Evolutionary conservation across 2,329 filamentous ascomycete genomes (phyloP).

Genomic region (Leptographium wingfieldii): DNA sequence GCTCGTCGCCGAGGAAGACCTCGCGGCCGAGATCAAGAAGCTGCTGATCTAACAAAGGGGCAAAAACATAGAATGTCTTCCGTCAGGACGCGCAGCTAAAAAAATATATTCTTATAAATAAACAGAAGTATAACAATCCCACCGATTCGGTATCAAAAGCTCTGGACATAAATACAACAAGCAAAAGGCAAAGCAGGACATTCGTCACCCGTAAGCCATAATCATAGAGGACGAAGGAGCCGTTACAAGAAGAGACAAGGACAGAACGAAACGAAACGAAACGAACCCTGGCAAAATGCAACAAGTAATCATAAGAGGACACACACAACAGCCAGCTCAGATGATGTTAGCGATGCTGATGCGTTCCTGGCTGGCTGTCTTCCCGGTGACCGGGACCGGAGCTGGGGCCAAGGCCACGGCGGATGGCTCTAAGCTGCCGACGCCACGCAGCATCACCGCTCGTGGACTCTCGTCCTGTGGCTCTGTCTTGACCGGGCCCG

Average conservation of each 20-base stretch:
- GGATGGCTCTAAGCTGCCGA: not conserved
- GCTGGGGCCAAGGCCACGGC: no score
- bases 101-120: no score
- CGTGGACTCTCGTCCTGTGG: not conserved
- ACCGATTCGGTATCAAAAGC: no score
- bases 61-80: not conserved
- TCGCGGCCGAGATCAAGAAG: constrained; percentile 50
- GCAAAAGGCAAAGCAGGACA: no score
- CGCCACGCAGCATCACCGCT: not conserved
- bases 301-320: no score
- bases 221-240: no score
- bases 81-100: not conserved
- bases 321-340: not conserved
- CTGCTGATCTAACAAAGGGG: constrained; percentile 7
- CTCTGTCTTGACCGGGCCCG: constrained; percentile 18
- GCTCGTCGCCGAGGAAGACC: constrained; percentile 49
- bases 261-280: not conserved
- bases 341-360: constrained; percentile 35
- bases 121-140: no score
- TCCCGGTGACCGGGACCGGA: not conserved
- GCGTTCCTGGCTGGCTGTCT: constrained; percentile 24
- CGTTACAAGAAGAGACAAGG: not conserved
- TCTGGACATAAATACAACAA: no score
- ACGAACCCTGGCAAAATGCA: not conserved
- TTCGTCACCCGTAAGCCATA: not conserved